These are phyloP conservation scores for Trichosporon inkin DNA, from an alignment of 1,284 basidiomycete genomes.

Conservation along the genomic window DNA sequence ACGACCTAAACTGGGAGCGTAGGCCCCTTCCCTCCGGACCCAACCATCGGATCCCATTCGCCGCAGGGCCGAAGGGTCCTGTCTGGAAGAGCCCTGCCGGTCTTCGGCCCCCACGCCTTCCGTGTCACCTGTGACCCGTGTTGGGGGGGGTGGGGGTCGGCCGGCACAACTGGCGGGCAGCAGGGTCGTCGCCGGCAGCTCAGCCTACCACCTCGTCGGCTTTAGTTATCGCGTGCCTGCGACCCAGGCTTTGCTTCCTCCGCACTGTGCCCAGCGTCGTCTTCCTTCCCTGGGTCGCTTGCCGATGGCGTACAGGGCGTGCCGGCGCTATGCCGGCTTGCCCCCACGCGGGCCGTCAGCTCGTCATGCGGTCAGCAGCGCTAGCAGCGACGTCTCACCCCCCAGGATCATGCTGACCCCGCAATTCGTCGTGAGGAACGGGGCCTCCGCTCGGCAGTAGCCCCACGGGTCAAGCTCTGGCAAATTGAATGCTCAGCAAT, in stretches of 20 bases:
- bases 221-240: constrained; percentile 3
- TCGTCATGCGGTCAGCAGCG: background rate
- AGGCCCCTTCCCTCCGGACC: background rate
- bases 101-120: too few species aligned
- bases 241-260: background rate
- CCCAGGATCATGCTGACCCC: background rate
- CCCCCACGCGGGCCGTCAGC: background rate
- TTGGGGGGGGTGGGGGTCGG: too few species aligned
- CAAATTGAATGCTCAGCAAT: background rate
- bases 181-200: background rate
- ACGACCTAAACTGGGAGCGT: constrained; percentile 4
- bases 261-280: background rate
- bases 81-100: too few species aligned
- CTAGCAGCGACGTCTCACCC: background rate
- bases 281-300: background rate
- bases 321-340: background rate
- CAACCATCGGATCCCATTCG: too few species aligned
- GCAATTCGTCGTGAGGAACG: constrained; percentile 5
- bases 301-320: background rate
- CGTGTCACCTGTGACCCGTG: too few species aligned
- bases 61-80: too few species aligned
- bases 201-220: background rate
- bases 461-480: background rate
- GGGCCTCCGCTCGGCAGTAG: constrained; percentile 5
- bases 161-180: too few species aligned